Base-by-base conservation (phyloP, 176 grass and related monocot genomes). In the barley (Hordeum vulgare) region DNA sequence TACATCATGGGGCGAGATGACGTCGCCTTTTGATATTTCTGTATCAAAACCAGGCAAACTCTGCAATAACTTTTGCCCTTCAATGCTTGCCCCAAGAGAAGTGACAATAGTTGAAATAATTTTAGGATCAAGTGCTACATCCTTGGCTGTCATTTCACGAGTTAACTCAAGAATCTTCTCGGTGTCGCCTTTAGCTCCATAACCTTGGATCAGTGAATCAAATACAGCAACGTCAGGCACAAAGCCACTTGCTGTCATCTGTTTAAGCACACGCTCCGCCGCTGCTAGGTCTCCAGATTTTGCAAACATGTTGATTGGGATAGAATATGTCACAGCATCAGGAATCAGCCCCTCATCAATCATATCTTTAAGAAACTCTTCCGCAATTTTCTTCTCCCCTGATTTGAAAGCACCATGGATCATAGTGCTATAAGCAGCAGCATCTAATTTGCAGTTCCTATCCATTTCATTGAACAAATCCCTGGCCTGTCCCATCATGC, bases 181-280 rank as follows among this genome's bases (percentile, higher is more conserved):
- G 0, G 23, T 85, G 41, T 81, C 70, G 7, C 88, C 88, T 71
- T 77, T 11, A 63, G 51, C 34, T 9, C 83, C 76, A 61, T 90
- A 88, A 54, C 88, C 82, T 68, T 72, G 80, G 34, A 94, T 83
- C 61, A 94, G 54, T 44, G 91, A 88, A 91, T 90, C 84, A 85
- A 90, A 94, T 40, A 90, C 83, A 44, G 10, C 66, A 62, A 80
- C 83, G 4, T 86, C 62, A 35, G 91, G 91, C 59, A 75, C 73
- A 86, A 91, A 85, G 67, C 88, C 89, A 68, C 85, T 88, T 75
- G 71, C 75, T 5, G 65, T 86, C 88, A 94, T 94, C 86, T 94
- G 85, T 88, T 86, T 91, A 86, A 94, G 82, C 41, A 88, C 79
- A 61, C 5, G 42, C 20, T 91, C 65, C 0, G 88, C 88, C 66